Conservation (phyloP, 306 rosid species). For the Fagus crenata region DNA sequence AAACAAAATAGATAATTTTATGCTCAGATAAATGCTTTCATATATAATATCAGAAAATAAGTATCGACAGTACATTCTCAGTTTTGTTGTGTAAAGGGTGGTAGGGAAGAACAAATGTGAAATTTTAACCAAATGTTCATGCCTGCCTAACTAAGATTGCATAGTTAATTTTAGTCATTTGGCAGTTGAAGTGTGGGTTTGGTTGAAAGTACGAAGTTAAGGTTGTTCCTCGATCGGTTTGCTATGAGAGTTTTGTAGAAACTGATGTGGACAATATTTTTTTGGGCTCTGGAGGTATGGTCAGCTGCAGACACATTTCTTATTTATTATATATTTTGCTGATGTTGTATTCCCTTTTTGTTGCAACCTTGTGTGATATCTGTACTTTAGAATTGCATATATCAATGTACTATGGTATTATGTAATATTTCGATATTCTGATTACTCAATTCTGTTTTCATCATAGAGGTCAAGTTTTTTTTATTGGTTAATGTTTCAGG, state of each 20-base stretch:
- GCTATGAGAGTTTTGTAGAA: neutral
- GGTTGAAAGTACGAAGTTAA: neutral
- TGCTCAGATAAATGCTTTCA: neutral
- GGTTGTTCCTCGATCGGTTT: neutral
- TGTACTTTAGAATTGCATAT: neutral
- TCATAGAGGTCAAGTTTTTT: neutral
- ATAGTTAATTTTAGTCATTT: neutral
- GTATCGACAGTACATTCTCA: neutral
- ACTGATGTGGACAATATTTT: neutral
- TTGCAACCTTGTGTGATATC: neutral
- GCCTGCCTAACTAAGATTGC: neutral
- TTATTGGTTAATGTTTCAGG: slow-evolving; percentile 31
- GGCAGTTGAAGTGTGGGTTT: neutral
- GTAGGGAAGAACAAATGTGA: neutral
- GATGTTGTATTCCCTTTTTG: neutral
- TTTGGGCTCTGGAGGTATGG: neutral
- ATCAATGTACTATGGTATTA: neutral
- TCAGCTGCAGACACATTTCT: neutral
- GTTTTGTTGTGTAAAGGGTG: neutral
- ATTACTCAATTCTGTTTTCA: neutral
- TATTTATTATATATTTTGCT: neutral
- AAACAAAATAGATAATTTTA: neutral
- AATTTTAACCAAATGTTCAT: neutral
- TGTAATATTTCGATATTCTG: neutral
- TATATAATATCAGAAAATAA: neutral